A percentile compares a stretch with the other conserved stretches of the same genome.
phyloP scores from a whole-genome alignment of 495 filamentous ascomycete species.

The Penicillium daleae region DNA sequence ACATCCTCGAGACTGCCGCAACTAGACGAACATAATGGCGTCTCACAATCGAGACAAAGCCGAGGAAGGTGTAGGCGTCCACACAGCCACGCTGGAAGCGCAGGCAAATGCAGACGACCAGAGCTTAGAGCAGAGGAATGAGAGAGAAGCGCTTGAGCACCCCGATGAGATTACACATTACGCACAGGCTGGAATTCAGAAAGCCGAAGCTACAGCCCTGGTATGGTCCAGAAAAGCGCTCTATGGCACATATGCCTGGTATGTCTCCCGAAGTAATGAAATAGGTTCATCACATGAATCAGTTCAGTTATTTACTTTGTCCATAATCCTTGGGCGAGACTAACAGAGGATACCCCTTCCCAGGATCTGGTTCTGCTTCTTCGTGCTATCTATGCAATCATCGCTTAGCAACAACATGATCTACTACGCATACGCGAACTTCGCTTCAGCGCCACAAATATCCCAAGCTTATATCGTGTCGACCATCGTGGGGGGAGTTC shows the following conservation, averaged over 20 bases:
- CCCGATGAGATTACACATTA: conserved; percentile 9
- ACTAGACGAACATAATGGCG: conserved; percentile 4
- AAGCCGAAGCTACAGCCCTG: conserved; percentile 8
- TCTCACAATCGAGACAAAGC: conserved; percentile 1
- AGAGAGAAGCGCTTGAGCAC: conserved; percentile 7
- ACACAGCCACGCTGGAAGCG: neutral
- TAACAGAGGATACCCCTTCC: neutral
- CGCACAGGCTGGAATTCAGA: conserved; percentile 9
- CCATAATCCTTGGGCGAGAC: no score
- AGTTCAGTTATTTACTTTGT: no score
- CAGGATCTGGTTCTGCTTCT: conserved; percentile 44
- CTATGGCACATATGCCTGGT: conserved; percentile 13
- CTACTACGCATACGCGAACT: conserved; percentile 38
- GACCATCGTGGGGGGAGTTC: conserved; percentile 62
- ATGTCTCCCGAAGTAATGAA: neutral
- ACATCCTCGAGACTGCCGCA: neutral
- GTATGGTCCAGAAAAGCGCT: conserved; percentile 8
- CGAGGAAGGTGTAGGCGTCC: neutral
- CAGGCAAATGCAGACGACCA: neutral
- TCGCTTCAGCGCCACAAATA: conserved; percentile 35
- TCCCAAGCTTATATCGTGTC: conserved; percentile 34
- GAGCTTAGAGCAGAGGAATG: conserved; percentile 9
- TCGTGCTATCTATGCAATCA: conserved; percentile 38
- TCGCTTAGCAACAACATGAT: conserved; percentile 35
- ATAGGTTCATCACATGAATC: no score